A percentile compares a stretch with the other conserved stretches of the same genome.
phyloP scores from a whole-genome alignment of 1,139 yeast species.

The Yamadazyma songkhlaensis region DNA sequence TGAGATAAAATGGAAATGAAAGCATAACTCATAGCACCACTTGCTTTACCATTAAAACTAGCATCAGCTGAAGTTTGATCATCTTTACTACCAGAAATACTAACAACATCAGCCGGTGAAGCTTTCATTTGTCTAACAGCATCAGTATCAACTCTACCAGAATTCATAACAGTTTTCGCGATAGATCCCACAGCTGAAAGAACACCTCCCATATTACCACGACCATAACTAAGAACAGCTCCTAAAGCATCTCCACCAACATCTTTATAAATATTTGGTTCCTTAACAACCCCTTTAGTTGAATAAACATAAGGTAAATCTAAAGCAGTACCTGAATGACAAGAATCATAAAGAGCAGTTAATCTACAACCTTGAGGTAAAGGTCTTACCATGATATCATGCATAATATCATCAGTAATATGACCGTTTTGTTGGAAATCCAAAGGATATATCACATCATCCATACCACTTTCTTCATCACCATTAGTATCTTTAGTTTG shows the following conservation, averaged over 20 bases:
- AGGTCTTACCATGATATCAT: slow-evolving; percentile 73
- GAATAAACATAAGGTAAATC: slow-evolving; percentile 89
- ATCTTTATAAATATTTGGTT: slow-evolving; percentile 83
- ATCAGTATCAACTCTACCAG: slow-evolving; percentile 25
- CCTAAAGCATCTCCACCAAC: slow-evolving; percentile 74
- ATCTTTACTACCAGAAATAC: slow-evolving; percentile 89
- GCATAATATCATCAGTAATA: slow-evolving; percentile 82
- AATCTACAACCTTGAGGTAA: slow-evolving; percentile 81
- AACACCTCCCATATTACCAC: slow-evolving; percentile 64
- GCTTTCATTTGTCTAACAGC: slow-evolving; percentile 53
- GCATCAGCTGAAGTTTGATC: slow-evolving; percentile 83
- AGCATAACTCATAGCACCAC: slow-evolving; percentile 96
- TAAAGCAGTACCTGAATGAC: slow-evolving; percentile 90
- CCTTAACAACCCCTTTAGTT: slow-evolving; percentile 88
- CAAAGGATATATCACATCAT: slow-evolving; percentile 88
- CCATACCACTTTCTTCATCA: slow-evolving; percentile 88
- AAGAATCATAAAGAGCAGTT: slow-evolving; percentile 87
- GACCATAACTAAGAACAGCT: slow-evolving; percentile 70
- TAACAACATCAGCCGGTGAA: slow-evolving; percentile 85
- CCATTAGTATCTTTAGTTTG: slow-evolving; percentile 76
- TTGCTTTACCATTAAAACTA: slow-evolving; percentile 67
- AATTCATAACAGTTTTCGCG: slow-evolving; percentile 40
- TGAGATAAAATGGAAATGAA: slow-evolving; percentile 68
- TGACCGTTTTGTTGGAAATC: slow-evolving; percentile 77
- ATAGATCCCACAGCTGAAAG: slow-evolving; percentile 42